Evolutionary conservation across 73 alveolate species (phyloP).

Genomic region (Stentor coeruleus): DNA sequence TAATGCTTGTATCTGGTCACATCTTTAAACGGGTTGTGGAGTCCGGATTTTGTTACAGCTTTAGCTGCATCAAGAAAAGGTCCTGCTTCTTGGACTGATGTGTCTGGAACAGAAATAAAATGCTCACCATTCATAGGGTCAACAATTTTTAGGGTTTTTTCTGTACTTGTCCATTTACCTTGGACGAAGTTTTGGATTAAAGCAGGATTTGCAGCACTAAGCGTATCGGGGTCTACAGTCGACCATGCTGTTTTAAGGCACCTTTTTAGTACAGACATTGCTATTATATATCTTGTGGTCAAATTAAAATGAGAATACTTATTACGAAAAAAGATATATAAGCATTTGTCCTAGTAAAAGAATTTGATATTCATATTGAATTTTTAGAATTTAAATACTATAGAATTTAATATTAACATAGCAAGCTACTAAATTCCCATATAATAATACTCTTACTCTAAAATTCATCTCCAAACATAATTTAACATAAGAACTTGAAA

Average conservation of each 20-base stretch:
- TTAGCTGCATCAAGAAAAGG: slow-evolving; percentile 40
- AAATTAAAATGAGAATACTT: no score
- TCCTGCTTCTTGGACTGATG: slow-evolving; percentile 38
- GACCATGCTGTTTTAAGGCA: background rate
- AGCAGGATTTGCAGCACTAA: slow-evolving; percentile 14
- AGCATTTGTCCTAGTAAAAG: no score
- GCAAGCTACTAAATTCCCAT: no score
- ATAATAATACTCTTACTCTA: no score
- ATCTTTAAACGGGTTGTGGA: slow-evolving; percentile 87
- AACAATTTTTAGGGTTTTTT: slow-evolving; percentile 34
- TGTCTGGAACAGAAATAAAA: slow-evolving; percentile 51
- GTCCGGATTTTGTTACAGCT: slow-evolving; percentile 68
- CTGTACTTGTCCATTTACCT: slow-evolving; percentile 65
- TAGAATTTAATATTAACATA: no score
- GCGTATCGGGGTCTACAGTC: background rate
- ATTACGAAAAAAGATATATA: no score
- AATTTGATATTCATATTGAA: no score
- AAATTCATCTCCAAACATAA: no score
- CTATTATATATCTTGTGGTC: no score
- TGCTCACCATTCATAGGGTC: slow-evolving; percentile 84
- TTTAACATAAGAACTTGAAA: no score
- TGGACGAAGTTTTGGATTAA: slow-evolving; percentile 28
- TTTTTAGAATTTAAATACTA: no score
- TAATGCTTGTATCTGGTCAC: slow-evolving; percentile 81
- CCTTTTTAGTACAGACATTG: no score